These are phyloP conservation scores for Starmerella apis DNA, from an alignment of 805 yeast genomes.

Conservation along the genomic window DNA sequence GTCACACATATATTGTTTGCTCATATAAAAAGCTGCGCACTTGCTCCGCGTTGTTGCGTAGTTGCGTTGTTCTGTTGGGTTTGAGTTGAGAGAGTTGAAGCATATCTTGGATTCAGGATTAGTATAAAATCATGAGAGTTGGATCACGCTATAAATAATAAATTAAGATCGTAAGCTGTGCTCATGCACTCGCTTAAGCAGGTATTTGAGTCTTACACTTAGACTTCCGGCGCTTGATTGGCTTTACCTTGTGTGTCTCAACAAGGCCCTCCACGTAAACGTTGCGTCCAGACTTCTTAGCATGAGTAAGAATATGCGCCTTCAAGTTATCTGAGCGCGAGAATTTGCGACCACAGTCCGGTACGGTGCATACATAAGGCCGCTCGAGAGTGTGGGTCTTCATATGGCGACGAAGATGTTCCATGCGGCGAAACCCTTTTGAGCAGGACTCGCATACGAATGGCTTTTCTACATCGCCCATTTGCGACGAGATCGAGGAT, in stretches of 20 bases:
- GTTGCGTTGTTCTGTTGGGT: too few species aligned
- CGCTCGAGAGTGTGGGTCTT: conserved; percentile 71
- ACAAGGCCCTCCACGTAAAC: conserved; percentile 34
- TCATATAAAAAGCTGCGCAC: too few species aligned
- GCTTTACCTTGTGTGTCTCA: conserved; percentile 17
- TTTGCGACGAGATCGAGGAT: not conserved
- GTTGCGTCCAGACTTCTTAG: conserved; percentile 36
- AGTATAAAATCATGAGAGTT: not conserved
- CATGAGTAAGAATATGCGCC: conserved; percentile 67
- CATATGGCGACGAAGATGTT: conserved; percentile 44
- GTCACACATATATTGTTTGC: too few species aligned
- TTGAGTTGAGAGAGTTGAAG: not conserved
- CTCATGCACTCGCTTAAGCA: too few species aligned
- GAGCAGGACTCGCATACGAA: conserved; percentile 32
- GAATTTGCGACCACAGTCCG: conserved; percentile 53
- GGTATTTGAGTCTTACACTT: conserved; percentile 6
- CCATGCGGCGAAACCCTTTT: conserved; percentile 35
- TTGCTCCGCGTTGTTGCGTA: too few species aligned
- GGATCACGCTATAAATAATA: not conserved
- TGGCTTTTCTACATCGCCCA: conserved; percentile 26
- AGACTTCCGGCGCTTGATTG: conserved; percentile 19
- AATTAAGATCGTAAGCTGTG: not conserved
- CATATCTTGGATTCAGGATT: not conserved
- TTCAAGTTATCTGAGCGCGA: conserved; percentile 68
- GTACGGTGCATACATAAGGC: conserved; percentile 54